A percentile compares a stretch with the other conserved stretches of the same genome.
phyloP scores from a whole-genome alignment of 176 grass and related monocot genomes.

The Paspalum notatum region DNA sequence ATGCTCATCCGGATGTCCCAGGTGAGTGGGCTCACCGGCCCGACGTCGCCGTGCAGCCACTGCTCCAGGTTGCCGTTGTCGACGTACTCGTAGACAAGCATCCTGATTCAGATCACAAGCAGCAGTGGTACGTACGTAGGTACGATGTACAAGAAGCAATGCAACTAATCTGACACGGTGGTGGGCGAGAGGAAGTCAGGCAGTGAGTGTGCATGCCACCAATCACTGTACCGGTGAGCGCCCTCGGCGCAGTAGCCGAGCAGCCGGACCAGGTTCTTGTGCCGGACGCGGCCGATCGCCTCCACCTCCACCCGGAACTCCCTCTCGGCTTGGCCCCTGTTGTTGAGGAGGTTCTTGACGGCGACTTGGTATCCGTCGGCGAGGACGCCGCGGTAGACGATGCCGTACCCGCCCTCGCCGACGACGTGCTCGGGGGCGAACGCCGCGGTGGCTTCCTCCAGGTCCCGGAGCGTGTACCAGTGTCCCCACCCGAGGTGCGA shows the following conservation, averaged over 20 bases:
- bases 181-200: no score
- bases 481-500: conserved; percentile 95
- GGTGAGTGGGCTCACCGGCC: conserved; percentile 61
- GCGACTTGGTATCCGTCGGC: conserved; percentile 68
- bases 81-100: conserved; percentile 89
- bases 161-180: no score
- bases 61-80: conserved; percentile 93
- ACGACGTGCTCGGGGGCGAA: conserved; percentile 86
- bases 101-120: conserved; percentile 54
- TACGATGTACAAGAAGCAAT: not conserved
- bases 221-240: conserved; percentile 57
- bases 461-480: conserved; percentile 96
- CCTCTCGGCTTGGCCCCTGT: conserved; percentile 87
- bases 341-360: conserved; percentile 95
- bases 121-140: conserved; percentile 10
- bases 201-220: no score
- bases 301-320: conserved; percentile 94
- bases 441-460: conserved; percentile 71
- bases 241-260: conserved; percentile 91
- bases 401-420: conserved; percentile 96
- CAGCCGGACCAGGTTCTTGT: conserved; percentile 80
- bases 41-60: conserved; percentile 81
- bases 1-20: conserved; percentile 85
- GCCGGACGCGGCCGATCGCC: conserved; percentile 90
- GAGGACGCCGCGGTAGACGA: conserved; percentile 83